Evolutionary conservation across 1,139 yeast genomes (phyloP), one percentile per base, ranked within the genome.

Genomic region (Chernovozyma aurita): DNA sequence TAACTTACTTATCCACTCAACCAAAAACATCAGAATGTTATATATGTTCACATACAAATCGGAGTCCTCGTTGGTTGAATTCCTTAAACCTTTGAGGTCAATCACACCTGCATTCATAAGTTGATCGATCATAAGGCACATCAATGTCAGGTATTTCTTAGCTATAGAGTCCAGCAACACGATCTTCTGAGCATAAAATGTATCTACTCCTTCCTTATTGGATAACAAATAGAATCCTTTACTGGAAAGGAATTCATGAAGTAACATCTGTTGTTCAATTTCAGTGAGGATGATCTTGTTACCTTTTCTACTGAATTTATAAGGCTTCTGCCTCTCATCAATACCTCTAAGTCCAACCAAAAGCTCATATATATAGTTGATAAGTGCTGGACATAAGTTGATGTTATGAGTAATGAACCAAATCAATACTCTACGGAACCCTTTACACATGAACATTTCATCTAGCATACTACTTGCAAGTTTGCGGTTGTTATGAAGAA

Each of bases 361-460:
- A 14, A 82, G 52, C 48, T 80, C 84, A 53, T 72, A 80, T 9
- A 81, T 67, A 50, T 81, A 83, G 47, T 78, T 80, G 17, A 70
- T 61, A 24, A 61, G 47, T 13, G 76, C 63, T 31, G 77, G 49
- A 37, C 79, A 69, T 38, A 78, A 71, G 35, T 76, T 77, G 24
- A 78, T 50, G 32, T 73, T 67, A 50, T 79, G 85, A 1, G 87
- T 78, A 13, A 83, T 49, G 42, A 73, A 76, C 85, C 86, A 80
- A 27, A 83, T 76, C n/a, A 80, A 50, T 0, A 72, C 73, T 28
- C 86, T 56, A 42, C 88, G 65, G 45, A 68, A 72, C 0, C 85
- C 85, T 37, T 62, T 59, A 39, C 78, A 73, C 85, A 81, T 80
- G 34, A 82, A 59, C 67, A 83, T 61, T 54, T 83, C 90, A 55